Evolutionary conservation across 1,284 basidiomycete species (phyloP).

Genomic region (Marasmius tenuissimus): DNA sequence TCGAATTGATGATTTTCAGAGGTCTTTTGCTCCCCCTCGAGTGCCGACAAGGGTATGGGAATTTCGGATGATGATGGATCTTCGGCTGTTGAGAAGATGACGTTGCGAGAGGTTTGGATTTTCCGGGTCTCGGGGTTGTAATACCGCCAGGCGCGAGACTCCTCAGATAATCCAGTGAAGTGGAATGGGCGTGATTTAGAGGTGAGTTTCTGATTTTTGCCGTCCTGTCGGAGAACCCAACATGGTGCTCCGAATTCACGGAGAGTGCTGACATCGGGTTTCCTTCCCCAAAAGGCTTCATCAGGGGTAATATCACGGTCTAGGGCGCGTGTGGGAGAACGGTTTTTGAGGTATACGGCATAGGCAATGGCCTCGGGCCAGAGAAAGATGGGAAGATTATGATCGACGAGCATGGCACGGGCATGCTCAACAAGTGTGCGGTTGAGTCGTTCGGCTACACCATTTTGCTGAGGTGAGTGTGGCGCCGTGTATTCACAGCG

Average conservation of each 20-base stretch:
- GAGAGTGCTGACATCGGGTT: conserved; percentile 22
- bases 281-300: conserved; percentile 17
- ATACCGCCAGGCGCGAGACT: conserved; percentile 15
- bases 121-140: conserved; percentile 8
- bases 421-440: too few relatives aligned
- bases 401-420: too few relatives aligned
- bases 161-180: conserved; percentile 14
- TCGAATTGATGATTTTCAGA: not conserved
- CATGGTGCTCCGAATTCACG: conserved; percentile 22
- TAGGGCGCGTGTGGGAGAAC: conserved; percentile 17
- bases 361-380: conserved; percentile 40
- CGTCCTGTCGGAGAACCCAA: conserved; percentile 22
- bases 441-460: too few relatives aligned
- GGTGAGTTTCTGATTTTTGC: conserved; percentile 13
- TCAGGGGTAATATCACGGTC: conserved; percentile 18
- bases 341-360: conserved; percentile 27
- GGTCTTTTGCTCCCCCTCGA: conserved; percentile 1
- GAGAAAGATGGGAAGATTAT: conserved; percentile 29
- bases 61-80: not conserved
- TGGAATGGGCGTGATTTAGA: conserved; percentile 14
- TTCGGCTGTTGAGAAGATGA: conserved; percentile 9
- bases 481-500: too few relatives aligned
- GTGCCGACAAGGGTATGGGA: not conserved
- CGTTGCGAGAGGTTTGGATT: conserved; percentile 16
- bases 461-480: too few relatives aligned